Evolutionary conservation across 192 early-diverging fungal genomes (phyloP).

Genomic region (Dissophora globulifera): DNA sequence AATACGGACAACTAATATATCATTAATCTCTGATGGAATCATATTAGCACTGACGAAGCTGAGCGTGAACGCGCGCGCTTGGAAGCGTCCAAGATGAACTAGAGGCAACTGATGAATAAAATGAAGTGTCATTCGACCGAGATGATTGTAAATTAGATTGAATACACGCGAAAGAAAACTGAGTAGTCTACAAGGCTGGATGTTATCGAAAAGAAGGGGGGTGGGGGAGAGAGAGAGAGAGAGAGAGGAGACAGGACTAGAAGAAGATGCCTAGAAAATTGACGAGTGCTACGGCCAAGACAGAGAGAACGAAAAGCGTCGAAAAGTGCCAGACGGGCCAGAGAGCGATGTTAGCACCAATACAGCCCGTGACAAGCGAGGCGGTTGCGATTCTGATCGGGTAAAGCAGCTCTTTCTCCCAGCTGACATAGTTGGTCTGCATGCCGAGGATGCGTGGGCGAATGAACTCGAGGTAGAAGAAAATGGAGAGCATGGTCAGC

Average conservation of each 20-base stretch:
- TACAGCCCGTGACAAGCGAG: conserved; percentile 10
- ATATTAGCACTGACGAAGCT: conserved; percentile 27
- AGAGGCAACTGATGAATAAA: conserved; percentile 6
- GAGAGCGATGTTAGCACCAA: conserved; percentile 31
- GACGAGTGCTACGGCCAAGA: conserved; percentile 24
- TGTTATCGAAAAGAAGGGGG: too few relatives aligned
- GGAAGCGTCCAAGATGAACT: conserved; percentile 50
- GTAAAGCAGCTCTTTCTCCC: conserved; percentile 43
- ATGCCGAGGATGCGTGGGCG: conserved; percentile 26
- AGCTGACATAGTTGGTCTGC: conserved; percentile 40
- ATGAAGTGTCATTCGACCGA: too few relatives aligned
- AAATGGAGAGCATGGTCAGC: conserved; percentile 37
- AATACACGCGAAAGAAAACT: too few relatives aligned
- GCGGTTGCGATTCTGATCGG: conserved; percentile 30
- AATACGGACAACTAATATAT: background rate
- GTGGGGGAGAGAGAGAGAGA: too few relatives aligned
- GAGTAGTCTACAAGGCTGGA: too few relatives aligned
- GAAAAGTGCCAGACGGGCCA: conserved; percentile 49
- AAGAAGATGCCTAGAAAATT: conserved; percentile 38
- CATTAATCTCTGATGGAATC: too few relatives aligned
- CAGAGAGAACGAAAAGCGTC: conserved; percentile 24
- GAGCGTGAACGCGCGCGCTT: conserved; percentile 34
- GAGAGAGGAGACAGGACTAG: too few relatives aligned
- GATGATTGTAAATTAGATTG: background rate
- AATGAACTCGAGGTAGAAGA: conserved; percentile 49